phyloP scores from a whole-genome alignment of 345 rosid species.

The Pugionium cornutum region DNA sequence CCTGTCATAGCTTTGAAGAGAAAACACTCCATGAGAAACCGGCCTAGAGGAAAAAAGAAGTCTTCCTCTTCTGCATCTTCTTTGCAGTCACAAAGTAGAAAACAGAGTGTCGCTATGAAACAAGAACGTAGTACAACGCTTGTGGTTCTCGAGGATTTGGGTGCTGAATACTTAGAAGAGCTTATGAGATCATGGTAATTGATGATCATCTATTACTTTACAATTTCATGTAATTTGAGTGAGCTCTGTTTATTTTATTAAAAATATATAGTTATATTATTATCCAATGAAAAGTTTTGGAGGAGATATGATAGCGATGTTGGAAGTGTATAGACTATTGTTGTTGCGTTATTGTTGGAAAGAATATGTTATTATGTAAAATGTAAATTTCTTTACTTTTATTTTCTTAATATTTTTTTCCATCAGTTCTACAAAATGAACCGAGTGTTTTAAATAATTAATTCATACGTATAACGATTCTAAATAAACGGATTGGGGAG shows the following conservation, averaged over 20 bases:
- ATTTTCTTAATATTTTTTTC: too few relatives aligned
- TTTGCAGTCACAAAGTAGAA: slow-evolving; percentile 19
- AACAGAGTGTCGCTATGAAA: slow-evolving; percentile 27
- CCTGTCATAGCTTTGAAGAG: slow-evolving; percentile 64
- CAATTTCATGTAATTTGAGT: too few relatives aligned
- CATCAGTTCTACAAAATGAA: too few relatives aligned
- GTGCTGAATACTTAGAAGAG: slow-evolving; percentile 68
- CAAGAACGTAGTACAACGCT: slow-evolving; percentile 38
- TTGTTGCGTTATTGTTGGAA: slow-evolving; percentile 10
- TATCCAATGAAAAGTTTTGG: slow-evolving; percentile 12
- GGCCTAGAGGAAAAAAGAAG: slow-evolving; percentile 45
- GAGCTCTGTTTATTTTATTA: too few relatives aligned
- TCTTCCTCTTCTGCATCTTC: slow-evolving; percentile 1
- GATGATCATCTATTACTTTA: slow-evolving; percentile 21
- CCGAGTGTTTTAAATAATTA: too few relatives aligned
- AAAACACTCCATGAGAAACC: slow-evolving; percentile 53
- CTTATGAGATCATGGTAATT: slow-evolving; percentile 53
- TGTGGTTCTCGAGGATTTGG: slow-evolving; percentile 68
- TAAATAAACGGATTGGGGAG: too few relatives aligned
- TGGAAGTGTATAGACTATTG: slow-evolving; percentile 27
- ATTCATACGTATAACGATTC: too few relatives aligned
- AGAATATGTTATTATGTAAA: too few relatives aligned
- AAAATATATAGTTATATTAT: background rate
- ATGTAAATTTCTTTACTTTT: too few relatives aligned
- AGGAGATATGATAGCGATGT: slow-evolving; percentile 25